Evolutionary conservation across 2,329 filamentous ascomycete genomes (phyloP).

Genomic region (Pleoardoris graminearum): DNA sequence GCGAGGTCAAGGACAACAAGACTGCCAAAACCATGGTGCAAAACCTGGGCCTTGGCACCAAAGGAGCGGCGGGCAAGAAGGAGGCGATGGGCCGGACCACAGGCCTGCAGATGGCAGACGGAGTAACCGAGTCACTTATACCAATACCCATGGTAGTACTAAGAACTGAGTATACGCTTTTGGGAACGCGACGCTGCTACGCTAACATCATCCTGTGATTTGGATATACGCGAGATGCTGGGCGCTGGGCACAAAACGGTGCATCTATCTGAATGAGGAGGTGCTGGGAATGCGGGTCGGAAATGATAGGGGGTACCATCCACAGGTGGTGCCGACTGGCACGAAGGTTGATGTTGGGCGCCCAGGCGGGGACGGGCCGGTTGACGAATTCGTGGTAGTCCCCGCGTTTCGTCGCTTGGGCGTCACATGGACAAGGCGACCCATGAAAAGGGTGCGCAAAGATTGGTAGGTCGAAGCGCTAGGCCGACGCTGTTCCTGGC

Average conservation of each 20-base stretch:
- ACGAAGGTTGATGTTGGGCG: background rate
- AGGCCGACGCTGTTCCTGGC: background rate
- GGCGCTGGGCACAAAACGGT: background rate
- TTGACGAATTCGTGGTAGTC: background rate
- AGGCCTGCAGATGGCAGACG: constrained; percentile 1
- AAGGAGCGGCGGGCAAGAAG: constrained; percentile 4
- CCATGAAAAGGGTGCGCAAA: background rate
- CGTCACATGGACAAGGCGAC: no score
- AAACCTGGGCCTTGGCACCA: constrained; percentile 9
- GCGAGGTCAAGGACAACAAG: constrained; percentile 25
- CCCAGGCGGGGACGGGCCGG: background rate
- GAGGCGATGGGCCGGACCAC: constrained; percentile 13
- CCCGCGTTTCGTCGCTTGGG: no score
- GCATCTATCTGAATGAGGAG: background rate
- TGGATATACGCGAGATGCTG: constrained; percentile 6
- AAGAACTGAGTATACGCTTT: constrained; percentile 13
- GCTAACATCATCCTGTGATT: constrained; percentile 4
- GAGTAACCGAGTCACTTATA: constrained; percentile 13
- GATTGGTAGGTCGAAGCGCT: background rate
- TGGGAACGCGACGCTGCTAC: constrained; percentile 9
- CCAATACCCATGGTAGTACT: constrained; percentile 3
- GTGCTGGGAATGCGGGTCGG: background rate
- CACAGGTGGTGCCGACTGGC: no score
- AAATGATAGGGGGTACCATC: no score
- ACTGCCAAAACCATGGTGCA: constrained; percentile 28